Percentiles rank a stretch among this genome's conserved stretches.
phyloP scores from a whole-genome alignment of 2,329 filamentous ascomycete species.

The Oidium heveae region DNA sequence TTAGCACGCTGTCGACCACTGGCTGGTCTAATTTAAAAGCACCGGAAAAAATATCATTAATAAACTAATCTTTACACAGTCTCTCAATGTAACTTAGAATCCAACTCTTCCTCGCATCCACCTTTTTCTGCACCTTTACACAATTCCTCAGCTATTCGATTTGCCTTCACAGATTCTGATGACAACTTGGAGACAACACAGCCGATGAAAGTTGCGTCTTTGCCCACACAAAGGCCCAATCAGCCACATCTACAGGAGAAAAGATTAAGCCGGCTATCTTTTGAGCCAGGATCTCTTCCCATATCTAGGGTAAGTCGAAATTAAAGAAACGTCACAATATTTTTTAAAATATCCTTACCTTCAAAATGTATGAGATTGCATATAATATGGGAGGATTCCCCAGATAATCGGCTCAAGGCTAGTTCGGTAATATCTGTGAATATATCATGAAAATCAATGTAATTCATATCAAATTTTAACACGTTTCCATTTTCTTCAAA shows the following conservation, averaged over 20 bases:
- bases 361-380: not conserved
- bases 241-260: conserved; percentile 55
- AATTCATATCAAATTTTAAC: not conserved
- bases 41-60: too few species aligned
- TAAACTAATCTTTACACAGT: too few species aligned
- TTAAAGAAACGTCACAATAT: conserved; percentile 13
- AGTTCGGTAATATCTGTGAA: not conserved
- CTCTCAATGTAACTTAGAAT: too few species aligned
- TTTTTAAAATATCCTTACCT: conserved; percentile 19
- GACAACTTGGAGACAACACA: not conserved
- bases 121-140: not conserved
- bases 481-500: conserved; percentile 4
- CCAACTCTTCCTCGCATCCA: not conserved
- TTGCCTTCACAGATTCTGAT: not conserved
- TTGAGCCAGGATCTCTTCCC: conserved; percentile 75
- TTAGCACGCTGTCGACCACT: too few species aligned
- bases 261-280: conserved; percentile 66
- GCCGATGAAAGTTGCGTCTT: not conserved
- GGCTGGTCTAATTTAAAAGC: too few species aligned
- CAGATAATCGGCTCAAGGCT: not conserved
- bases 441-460: not conserved
- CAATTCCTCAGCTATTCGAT: not conserved
- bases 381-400: conserved; percentile 1
- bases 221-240: conserved; percentile 40
- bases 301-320: conserved; percentile 31